Evolutionary conservation across 1,139 yeast genomes (phyloP), one percentile per base, ranked within the genome.

Genomic region (Diutina ranongensis): DNA sequence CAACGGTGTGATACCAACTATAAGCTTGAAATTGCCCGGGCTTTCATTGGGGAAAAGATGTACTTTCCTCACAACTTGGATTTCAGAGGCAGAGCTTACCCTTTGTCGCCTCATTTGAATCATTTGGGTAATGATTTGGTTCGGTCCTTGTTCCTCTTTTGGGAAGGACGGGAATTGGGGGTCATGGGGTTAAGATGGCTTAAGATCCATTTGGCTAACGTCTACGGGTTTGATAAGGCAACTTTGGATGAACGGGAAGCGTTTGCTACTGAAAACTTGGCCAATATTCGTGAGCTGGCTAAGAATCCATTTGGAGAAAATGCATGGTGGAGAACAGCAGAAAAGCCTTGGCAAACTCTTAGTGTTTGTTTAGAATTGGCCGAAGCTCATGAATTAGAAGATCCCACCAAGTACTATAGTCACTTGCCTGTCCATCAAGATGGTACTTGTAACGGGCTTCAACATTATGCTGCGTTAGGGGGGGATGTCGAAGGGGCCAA

Each of bases 401-500:
- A 87, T 54, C 97, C 97, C 1, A 73, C 80, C 4, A 74, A 80
- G 51, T 88, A 64, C 57, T 65, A 82, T 21, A 83, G 94, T 2
- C 87, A 84, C 56, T 76, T 87, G 50, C 97, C 97, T 1, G 87
- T 92, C 15, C 97, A 92, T 61, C 97, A 88, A 64, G 98, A 92
- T 64, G 98, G 98, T 54, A 86, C 97, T 0, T 92, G 98, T 66
- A 92, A 92, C 59, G 98, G 98, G 7, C 71, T 92, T 49, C 98
- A 92, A 62, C 98, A 92, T 64, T 92, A 92, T 64, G 97, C 98
- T 15, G 98, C 98, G 0, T 72, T 92, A 40, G 98, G 97, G 55
- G 97, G 97, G 63, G 97, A 92, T 64, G 56, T 78, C 25, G 96
- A 85, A 60, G 98, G 98, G 61, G 98, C 97, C 0, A 73, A 72